Evolutionary conservation across 306 rosid species (phyloP).

Genomic region (Prunus kanzakura): DNA sequence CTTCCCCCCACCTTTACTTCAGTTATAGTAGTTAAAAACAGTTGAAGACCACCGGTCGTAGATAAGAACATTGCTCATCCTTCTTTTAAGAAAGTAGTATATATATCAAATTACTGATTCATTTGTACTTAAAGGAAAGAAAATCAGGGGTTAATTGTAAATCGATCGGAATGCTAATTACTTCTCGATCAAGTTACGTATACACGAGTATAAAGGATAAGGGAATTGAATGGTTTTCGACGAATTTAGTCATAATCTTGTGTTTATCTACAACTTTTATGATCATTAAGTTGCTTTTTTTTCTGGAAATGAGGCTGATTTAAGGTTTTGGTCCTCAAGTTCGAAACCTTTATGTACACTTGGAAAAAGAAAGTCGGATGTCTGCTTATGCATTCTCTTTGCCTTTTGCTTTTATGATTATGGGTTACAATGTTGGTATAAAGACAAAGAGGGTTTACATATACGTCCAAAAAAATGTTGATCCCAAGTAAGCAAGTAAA

Average conservation of each 20-base stretch:
- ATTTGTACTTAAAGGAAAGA: too few species aligned
- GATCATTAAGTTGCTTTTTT: conserved; percentile 40
- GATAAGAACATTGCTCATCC: conserved; percentile 13
- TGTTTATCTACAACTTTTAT: conserved; percentile 29
- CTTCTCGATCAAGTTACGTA: too few species aligned
- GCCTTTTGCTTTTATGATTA: conserved; percentile 42
- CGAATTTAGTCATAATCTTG: too few species aligned
- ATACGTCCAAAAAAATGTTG: conserved; percentile 45
- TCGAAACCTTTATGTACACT: background rate
- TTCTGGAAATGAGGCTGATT: background rate
- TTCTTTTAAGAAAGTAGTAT: background rate
- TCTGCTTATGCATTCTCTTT: conserved; percentile 29
- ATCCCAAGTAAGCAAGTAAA: conserved; percentile 18
- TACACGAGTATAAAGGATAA: too few species aligned
- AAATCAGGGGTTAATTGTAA: too few species aligned
- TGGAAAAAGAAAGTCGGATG: conserved; percentile 8
- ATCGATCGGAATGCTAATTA: too few species aligned
- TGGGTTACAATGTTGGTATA: conserved; percentile 44
- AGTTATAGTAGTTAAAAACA: conserved; percentile 71
- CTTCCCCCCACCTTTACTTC: conserved; percentile 32
- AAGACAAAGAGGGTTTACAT: conserved; percentile 24
- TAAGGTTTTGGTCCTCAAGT: background rate
- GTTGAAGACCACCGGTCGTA: conserved; percentile 35
- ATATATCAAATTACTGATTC: background rate
- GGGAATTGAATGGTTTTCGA: too few species aligned